A percentile compares a stretch with the other conserved stretches of the same genome.
Evolutionary conservation across 2,329 filamentous ascomycete genomes (phyloP).

Genomic region (Calonectria montana): DNA sequence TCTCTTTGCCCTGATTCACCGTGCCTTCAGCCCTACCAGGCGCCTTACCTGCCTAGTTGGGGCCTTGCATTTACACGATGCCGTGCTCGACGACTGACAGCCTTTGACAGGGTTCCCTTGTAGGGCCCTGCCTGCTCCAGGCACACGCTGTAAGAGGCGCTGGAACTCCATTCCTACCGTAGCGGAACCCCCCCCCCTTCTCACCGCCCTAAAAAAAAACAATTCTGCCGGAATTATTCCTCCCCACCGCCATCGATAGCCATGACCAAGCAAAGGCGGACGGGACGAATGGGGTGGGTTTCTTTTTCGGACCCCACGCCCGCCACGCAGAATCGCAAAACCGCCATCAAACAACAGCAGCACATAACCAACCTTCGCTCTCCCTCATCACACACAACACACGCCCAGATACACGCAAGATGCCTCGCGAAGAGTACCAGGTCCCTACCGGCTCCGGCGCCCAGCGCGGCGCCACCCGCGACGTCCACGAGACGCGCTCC

Average conservation of each 20-base stretch:
- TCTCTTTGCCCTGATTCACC: not conserved
- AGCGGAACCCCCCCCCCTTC: no score
- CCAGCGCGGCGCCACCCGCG: conserved; percentile 55
- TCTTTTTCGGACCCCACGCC: conserved; percentile 30
- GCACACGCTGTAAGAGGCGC: not conserved
- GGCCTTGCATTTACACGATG: not conserved
- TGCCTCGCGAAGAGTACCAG: conserved; percentile 84
- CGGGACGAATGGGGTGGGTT: no score
- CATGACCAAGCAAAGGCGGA: conserved; percentile 37
- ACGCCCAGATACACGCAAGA: conserved; percentile 35
- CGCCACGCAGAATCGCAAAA: not conserved
- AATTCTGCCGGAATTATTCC: conserved; percentile 43
- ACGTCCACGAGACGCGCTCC: conserved; percentile 51
- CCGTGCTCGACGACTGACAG: not conserved
- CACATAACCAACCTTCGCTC: not conserved
- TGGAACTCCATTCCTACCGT: no score
- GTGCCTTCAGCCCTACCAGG: not conserved
- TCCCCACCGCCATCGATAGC: conserved; percentile 35
- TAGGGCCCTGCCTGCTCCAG: not conserved
- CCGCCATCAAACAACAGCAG: not conserved
- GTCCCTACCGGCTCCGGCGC: conserved; percentile 68
- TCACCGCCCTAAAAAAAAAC: conserved; percentile 32
- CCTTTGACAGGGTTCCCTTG: conserved; percentile 11
- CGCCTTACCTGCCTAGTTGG: not conserved
- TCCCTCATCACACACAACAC: not conserved